Conservation (phyloP, 805 yeast species). For the Monosporozyma aerobia region DNA sequence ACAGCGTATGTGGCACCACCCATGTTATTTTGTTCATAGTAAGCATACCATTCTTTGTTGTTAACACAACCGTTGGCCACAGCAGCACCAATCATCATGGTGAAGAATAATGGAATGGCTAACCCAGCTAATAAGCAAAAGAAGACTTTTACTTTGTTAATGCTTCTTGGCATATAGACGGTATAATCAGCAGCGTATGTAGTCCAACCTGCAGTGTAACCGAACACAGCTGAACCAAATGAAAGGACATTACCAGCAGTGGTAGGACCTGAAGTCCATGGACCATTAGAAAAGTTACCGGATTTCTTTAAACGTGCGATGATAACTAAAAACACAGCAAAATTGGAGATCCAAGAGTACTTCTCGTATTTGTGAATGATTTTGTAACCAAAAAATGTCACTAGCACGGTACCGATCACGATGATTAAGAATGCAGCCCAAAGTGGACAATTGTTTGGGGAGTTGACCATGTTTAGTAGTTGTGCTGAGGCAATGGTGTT, state of each 20-base stretch:
- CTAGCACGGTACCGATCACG: constrained; percentile 54
- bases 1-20: constrained; percentile 83
- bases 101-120: constrained; percentile 57
- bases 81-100: constrained; percentile 81
- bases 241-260: constrained; percentile 72
- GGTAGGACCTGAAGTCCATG: constrained; percentile 42
- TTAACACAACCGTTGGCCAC: constrained; percentile 57
- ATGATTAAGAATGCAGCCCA: constrained; percentile 85
- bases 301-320: constrained; percentile 68
- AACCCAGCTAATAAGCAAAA: constrained; percentile 56
- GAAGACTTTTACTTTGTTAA: constrained; percentile 52
- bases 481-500: constrained; percentile 87
- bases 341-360: constrained; percentile 81
- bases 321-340: constrained; percentile 62
- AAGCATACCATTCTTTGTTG: constrained; percentile 36
- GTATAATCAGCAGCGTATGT: constrained; percentile 90
- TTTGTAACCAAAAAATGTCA: constrained; percentile 80
- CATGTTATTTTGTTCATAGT: constrained; percentile 45
- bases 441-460: constrained; percentile 53
- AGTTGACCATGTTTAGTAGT: constrained; percentile 66
- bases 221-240: constrained; percentile 75
- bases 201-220: constrained; percentile 93
- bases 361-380: constrained; percentile 76
- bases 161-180: constrained; percentile 67
- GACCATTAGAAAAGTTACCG: constrained; percentile 51